Conservation (phyloP, 2,329 filamentous ascomycete genomes). For the Colletotrichum sp. region DNA sequence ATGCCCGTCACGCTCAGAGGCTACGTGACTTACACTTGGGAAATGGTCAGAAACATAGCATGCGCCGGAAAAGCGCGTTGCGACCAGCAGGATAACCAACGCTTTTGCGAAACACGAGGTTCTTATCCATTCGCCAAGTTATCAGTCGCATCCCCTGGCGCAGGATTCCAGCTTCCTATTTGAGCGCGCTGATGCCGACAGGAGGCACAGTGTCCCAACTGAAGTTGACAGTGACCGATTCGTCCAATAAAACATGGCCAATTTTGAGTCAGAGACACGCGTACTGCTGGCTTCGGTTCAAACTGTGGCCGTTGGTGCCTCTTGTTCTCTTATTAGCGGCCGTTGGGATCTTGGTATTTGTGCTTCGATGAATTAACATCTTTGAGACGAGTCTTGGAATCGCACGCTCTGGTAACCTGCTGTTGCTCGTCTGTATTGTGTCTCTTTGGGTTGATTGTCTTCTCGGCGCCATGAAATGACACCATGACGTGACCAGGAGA, state of each 20-base stretch:
- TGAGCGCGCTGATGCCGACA: background rate
- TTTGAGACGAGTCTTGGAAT: background rate
- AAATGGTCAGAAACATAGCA: background rate
- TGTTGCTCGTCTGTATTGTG: rapidly evolving
- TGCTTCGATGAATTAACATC: rapidly evolving
- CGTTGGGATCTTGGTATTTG: background rate
- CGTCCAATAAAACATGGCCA: background rate
- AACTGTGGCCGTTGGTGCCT: background rate
- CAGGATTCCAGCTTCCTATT: background rate
- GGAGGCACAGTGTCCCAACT: background rate
- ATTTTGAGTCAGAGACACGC: background rate
- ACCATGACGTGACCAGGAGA: background rate
- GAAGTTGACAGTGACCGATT: background rate
- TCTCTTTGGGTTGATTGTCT: background rate
- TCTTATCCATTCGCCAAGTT: background rate
- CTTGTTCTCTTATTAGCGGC: background rate
- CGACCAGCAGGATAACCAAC: background rate
- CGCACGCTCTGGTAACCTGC: background rate
- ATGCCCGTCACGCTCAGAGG: conserved; percentile 3
- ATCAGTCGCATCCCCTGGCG: background rate
- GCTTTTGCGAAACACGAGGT: background rate
- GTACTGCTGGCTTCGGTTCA: background rate
- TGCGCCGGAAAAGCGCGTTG: background rate
- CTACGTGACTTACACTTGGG: background rate
- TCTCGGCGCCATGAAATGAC: background rate